Conservation (phyloP, 164 flowering plant genomes). For the Aristolochia californica region DNA sequence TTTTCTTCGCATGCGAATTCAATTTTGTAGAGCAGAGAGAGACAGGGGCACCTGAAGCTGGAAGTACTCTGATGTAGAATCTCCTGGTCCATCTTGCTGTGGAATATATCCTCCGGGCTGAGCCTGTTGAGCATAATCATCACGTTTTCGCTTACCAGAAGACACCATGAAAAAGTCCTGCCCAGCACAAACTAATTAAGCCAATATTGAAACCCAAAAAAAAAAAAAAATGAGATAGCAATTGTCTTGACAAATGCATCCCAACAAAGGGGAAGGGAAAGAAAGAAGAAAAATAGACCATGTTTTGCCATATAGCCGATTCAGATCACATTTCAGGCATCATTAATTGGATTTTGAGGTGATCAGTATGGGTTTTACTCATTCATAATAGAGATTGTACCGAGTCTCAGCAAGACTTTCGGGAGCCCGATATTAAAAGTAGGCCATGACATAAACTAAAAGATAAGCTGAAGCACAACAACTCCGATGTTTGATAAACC, state of each 20-base stretch:
- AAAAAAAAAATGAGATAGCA: not conserved
- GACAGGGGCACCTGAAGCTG: constrained; percentile 24
- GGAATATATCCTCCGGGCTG: constrained; percentile 65
- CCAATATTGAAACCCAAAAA: not conserved
- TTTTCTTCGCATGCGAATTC: too few relatives aligned
- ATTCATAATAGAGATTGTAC: too few relatives aligned
- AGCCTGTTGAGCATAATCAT: constrained; percentile 47
- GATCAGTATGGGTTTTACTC: too few relatives aligned
- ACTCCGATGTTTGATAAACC: too few relatives aligned
- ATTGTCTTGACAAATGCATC: not conserved
- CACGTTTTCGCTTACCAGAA: constrained; percentile 83
- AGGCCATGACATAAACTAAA: too few relatives aligned
- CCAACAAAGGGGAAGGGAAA: not conserved
- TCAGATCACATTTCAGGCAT: too few relatives aligned
- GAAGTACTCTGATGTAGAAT: constrained; percentile 27
- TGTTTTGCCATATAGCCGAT: not conserved
- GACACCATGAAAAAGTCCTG: constrained; percentile 69
- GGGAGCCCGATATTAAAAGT: too few relatives aligned
- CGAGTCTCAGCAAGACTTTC: too few relatives aligned
- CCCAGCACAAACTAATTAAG: not conserved
- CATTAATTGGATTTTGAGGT: too few relatives aligned
- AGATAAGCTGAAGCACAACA: too few relatives aligned
- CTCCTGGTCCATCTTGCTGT: constrained; percentile 94
- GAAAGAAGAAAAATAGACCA: not conserved
- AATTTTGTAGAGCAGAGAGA: not conserved